Percentiles rank a stretch among this genome's conserved stretches.
phyloP scores from a whole-genome alignment of 2,329 filamentous ascomycete genomes.

The Atkinsonella hypoxylon region DNA sequence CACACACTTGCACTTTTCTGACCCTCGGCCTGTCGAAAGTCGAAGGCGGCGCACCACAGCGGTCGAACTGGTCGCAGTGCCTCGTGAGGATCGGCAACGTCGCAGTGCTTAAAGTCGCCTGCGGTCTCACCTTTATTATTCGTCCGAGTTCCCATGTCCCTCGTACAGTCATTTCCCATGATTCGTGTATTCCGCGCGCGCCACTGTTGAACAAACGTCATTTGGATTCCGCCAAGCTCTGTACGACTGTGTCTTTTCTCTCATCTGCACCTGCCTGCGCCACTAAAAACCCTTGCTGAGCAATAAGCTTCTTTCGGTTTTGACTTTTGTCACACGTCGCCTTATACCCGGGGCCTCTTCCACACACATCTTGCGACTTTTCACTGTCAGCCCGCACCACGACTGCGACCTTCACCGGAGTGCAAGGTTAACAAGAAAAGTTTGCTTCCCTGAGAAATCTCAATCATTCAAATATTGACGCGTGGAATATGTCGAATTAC shows the following conservation, averaged over 20 bases:
- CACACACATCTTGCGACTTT: neutral
- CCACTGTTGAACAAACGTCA: constrained; percentile 12
- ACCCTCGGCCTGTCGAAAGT: neutral
- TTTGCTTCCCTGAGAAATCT: neutral
- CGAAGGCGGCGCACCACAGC: neutral
- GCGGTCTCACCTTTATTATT: constrained; percentile 5
- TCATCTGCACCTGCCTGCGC: constrained; percentile 5
- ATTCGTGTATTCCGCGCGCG: constrained; percentile 8
- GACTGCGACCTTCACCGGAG: too few relatives aligned
- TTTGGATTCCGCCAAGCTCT: constrained; percentile 13
- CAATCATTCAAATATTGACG: neutral
- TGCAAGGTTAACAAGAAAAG: neutral
- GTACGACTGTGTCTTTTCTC: constrained; percentile 1
- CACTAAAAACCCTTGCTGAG: constrained; percentile 1
- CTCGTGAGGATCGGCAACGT: constrained; percentile 6
- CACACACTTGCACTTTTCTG: neutral
- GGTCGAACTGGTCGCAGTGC: neutral
- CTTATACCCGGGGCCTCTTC: neutral
- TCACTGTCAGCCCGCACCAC: neutral
- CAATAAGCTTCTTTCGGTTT: neutral
- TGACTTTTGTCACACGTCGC: neutral
- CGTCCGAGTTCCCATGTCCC: neutral
- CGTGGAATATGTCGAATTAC: constrained; percentile 19
- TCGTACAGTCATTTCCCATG: constrained; percentile 1
- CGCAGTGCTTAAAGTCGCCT: constrained; percentile 4